Percentiles rank a stretch among this genome's conserved stretches.
Evolutionary conservation across 805 yeast genomes (phyloP).

Genomic region (Tanozyma kutaoensis): DNA sequence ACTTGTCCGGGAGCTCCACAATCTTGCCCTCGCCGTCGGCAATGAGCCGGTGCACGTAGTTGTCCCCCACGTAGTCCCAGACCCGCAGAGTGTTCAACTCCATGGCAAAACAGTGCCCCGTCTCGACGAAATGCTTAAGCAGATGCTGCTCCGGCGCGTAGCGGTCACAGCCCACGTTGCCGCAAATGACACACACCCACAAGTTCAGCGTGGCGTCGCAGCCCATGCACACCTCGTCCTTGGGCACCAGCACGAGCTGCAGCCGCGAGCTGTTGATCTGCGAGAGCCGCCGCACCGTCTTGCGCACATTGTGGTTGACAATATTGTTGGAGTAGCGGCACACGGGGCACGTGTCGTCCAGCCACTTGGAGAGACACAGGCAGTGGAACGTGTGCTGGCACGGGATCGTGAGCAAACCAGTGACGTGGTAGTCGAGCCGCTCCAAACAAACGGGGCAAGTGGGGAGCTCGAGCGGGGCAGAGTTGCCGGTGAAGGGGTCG

Average conservation of each 20-base stretch:
- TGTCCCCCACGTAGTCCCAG: constrained; percentile 91
- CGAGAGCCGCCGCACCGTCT: constrained; percentile 20
- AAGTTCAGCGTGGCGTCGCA: constrained; percentile 52
- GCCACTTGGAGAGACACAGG: constrained; percentile 78
- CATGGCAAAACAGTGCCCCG: constrained; percentile 87
- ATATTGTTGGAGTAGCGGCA: constrained; percentile 58
- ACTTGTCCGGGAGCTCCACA: constrained; percentile 51
- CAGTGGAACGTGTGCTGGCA: constrained; percentile 93
- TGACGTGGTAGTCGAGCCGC: constrained; percentile 65
- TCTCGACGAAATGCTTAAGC: constrained; percentile 59
- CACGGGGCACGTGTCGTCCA: constrained; percentile 82
- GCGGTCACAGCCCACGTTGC: constrained; percentile 85
- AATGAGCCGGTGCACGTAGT: constrained; percentile 74
- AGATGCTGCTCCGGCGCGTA: constrained; percentile 76
- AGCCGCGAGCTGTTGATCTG: constrained; percentile 9
- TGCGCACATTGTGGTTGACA: constrained; percentile 20
- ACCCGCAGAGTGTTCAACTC: constrained; percentile 74
- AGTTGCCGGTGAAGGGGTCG: constrained; percentile 7
- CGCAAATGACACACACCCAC: constrained; percentile 87
- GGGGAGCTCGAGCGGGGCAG: constrained; percentile 49
- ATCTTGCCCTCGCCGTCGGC: constrained; percentile 87
- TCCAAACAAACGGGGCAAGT: constrained; percentile 91
- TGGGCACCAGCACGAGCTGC: constrained; percentile 7
- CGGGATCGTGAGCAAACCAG: constrained; percentile 78
- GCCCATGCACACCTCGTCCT: constrained; percentile 28